Percentiles rank a stretch among this genome's conserved stretches.
phyloP scores from a whole-genome alignment of 257 asterid genomes.

The Nicotiana noctiflora region DNA sequence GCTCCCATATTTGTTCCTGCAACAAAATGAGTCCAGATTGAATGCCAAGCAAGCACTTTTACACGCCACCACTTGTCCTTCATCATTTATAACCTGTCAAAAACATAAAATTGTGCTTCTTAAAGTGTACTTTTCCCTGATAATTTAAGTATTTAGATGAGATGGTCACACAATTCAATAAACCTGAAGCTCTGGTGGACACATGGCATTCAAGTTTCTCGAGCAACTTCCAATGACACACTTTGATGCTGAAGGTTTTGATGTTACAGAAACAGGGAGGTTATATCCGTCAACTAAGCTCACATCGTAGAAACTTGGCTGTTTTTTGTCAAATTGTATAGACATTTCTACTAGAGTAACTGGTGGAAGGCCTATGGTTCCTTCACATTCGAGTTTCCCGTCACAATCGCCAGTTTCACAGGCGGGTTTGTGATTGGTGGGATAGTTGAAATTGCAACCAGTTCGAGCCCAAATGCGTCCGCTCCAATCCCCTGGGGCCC shows the following conservation, averaged over 20 bases:
- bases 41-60: conserved; percentile 80
- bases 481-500: conserved; percentile 53
- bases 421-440: conserved; percentile 20
- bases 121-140: too few relatives aligned
- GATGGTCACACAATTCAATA: not conserved
- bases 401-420: conserved; percentile 85
- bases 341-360: conserved; percentile 60
- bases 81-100: conserved; percentile 21
- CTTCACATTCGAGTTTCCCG: conserved; percentile 56
- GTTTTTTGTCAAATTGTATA: conserved; percentile 31
- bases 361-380: conserved; percentile 67
- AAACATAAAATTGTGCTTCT: not conserved
- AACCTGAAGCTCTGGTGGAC: conserved; percentile 47
- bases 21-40: conserved; percentile 55
- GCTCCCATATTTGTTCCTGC: conserved; percentile 55
- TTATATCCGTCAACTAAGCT: conserved; percentile 83
- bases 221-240: conserved; percentile 54
- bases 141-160: too few relatives aligned
- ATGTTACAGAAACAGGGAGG: conserved; percentile 51
- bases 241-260: conserved; percentile 12
- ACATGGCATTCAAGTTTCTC: conserved; percentile 30
- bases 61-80: conserved; percentile 69
- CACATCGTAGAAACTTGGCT: conserved; percentile 63
- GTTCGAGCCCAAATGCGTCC: conserved; percentile 95
- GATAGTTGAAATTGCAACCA: conserved; percentile 40